Base-by-base conservation (phyloP, 2,329 filamentous ascomycete genomes). In the Botrytis fabae region DNA sequence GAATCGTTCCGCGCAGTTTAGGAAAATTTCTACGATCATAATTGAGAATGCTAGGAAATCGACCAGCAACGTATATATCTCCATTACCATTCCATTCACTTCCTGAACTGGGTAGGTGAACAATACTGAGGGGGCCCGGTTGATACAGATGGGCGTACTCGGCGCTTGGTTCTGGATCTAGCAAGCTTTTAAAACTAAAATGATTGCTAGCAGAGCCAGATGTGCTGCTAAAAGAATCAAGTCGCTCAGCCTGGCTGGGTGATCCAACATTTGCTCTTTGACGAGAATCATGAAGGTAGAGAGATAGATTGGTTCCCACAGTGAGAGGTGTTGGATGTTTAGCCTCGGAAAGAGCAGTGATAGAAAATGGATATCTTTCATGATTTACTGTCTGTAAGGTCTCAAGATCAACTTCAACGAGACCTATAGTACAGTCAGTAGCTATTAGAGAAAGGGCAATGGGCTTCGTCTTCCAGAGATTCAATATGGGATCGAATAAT, bases 1-100 rank as follows among this genome's bases (percentile, higher is more conserved):
- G 90, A 16, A 97, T 90, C 0, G 93, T 93, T 9, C 90, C 91
- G 74, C 90, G 88, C 12, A 97, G 87, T 25, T 88, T 88, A 0
- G 94, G 93, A 78, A 98, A 97, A 81, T 89, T 93, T 62, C 95
- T 91, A 5, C 94, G 89, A 80, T 98, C 94, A 82, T 97, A 98
- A 71, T 71, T 71, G 4, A 73, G 72, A 42, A 73, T 93, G 78
- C 90, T 95, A 7, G 94, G 92, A 80, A 98, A 98, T 25, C 95
- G 89, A 0, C 95, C 95, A 7, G 92, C 93, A 51, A 98, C 90
- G 83, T 95, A 95, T 59, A 98, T 96, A 44, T 96, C 92, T 74
- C 92, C 88, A 68, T 93, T 80, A 20, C 75, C 78, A 74, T 81
- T 78, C 75, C 79, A 84, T 22, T 78, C 75, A 68, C 75, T 71